Conservation (phyloP, 192 early-diverging fungal species). For the Physocladia obscura region DNA sequence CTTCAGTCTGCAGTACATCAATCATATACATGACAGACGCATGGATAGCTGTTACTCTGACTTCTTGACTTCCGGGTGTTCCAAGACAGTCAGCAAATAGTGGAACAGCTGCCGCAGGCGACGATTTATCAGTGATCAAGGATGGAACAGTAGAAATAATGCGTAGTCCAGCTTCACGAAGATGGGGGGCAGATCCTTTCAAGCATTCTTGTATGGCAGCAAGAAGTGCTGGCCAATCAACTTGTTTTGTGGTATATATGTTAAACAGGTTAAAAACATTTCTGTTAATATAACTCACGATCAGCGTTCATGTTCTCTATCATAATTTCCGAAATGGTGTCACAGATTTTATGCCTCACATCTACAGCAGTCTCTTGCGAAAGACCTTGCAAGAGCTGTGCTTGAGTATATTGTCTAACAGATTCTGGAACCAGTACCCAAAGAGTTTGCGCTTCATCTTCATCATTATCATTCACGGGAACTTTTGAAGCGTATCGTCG, state of each 20-base stretch:
- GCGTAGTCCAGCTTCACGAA: slow-evolving; percentile 86
- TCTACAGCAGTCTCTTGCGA: slow-evolving; percentile 68
- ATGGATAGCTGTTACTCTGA: slow-evolving; percentile 45
- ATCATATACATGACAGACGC: slow-evolving; percentile 73
- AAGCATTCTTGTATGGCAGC: slow-evolving; percentile 78
- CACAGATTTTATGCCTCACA: slow-evolving; percentile 89
- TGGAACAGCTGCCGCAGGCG: slow-evolving; percentile 65
- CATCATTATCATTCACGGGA: slow-evolving; percentile 42
- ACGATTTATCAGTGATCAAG: slow-evolving; percentile 68
- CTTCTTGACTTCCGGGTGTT: slow-evolving; percentile 58
- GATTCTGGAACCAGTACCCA: slow-evolving; percentile 71
- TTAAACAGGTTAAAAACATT: no score
- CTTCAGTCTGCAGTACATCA: slow-evolving; percentile 60
- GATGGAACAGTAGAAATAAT: slow-evolving; percentile 83
- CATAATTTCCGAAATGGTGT: slow-evolving; percentile 88
- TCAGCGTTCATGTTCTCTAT: slow-evolving; percentile 28
- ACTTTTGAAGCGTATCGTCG: slow-evolving; percentile 58
- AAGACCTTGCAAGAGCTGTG: slow-evolving; percentile 76
- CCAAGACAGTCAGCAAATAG: slow-evolving; percentile 74
- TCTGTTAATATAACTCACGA: slow-evolving; percentile 14
- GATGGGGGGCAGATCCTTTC: slow-evolving; percentile 70
- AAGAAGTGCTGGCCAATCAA: slow-evolving; percentile 83
- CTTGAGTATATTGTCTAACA: slow-evolving; percentile 69
- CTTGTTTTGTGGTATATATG: slow-evolving; percentile 19
- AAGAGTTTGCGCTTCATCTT: slow-evolving; percentile 53